phyloP scores from a whole-genome alignment of 176 grass and related monocot species.

The Lolium multiflorum region DNA sequence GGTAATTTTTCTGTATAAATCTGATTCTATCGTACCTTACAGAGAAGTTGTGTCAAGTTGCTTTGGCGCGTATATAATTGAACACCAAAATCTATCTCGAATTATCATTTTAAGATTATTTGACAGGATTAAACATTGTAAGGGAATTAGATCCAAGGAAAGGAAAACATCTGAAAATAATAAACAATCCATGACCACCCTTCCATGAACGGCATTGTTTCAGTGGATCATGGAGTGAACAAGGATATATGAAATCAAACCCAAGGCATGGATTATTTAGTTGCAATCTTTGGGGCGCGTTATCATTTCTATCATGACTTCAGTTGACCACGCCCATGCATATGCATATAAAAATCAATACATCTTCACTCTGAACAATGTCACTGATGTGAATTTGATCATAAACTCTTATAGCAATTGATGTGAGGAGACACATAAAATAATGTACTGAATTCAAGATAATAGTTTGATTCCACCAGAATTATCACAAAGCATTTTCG shows the following conservation, averaged over 20 bases:
- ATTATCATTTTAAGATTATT: not conserved
- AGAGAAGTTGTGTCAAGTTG: not conserved
- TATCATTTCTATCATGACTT: not conserved
- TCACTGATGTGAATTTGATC: not conserved
- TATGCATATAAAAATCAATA: not conserved
- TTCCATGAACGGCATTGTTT: not conserved
- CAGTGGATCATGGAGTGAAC: not conserved
- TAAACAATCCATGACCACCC: not conserved
- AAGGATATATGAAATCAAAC: not conserved
- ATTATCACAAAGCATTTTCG: not conserved
- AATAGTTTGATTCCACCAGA: not conserved
- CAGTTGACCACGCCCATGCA: not conserved
- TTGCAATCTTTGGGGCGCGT: not conserved
- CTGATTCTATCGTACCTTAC: not conserved
- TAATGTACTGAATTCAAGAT: not conserved
- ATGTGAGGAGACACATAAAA: not conserved
- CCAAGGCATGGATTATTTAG: not conserved
- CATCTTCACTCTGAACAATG: not conserved
- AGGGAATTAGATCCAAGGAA: not conserved
- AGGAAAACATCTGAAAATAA: not conserved
- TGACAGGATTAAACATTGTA: not conserved
- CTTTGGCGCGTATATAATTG: not conserved
- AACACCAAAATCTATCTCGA: not conserved
- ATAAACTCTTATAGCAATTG: not conserved
- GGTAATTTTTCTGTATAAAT: not conserved